These are phyloP conservation scores for Chondrostereum purpureum DNA, from an alignment of 1,284 basidiomycete species.

Conservation along the genomic window DNA sequence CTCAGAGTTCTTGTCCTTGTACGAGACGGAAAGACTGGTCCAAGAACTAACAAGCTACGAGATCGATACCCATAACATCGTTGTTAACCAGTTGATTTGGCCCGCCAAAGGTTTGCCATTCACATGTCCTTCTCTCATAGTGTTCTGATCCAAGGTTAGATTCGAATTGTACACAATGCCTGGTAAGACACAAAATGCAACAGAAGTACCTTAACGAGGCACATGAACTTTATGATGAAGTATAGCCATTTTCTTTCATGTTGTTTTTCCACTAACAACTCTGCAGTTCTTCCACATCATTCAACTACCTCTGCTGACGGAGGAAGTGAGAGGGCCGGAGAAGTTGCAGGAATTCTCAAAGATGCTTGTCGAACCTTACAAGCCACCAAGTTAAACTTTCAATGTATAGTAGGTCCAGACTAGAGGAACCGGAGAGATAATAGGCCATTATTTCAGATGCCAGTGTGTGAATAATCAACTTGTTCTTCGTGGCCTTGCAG, in stretches of 20 bases:
- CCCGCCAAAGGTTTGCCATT: constrained; percentile 82
- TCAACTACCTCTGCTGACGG: constrained; percentile 87
- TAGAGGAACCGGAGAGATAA: too few relatives aligned
- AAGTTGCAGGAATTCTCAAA: constrained; percentile 88
- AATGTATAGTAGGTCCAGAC: constrained; percentile 2
- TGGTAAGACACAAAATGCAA: constrained; percentile 94
- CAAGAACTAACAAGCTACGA: constrained; percentile 95
- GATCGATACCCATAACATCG: constrained; percentile 98
- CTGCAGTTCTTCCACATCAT: constrained; percentile 97
- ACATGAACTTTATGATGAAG: constrained; percentile 74
- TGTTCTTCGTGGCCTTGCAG: too few relatives aligned
- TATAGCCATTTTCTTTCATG: neutral
- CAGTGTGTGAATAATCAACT: too few relatives aligned
- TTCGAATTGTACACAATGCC: constrained; percentile 93
- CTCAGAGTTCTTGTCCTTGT: constrained; percentile 95
- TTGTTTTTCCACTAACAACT: constrained; percentile 11
- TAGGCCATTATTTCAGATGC: too few relatives aligned
- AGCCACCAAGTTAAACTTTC: constrained; percentile 19
- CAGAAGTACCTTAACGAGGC: constrained; percentile 94
- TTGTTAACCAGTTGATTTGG: constrained; percentile 96
- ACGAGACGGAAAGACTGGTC: constrained; percentile 96
- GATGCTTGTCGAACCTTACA: constrained; percentile 71
- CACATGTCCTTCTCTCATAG: constrained; percentile 2
- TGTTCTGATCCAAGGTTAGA: constrained; percentile 33
- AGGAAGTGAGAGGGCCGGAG: constrained; percentile 93